phyloP scores from a whole-genome alignment of 805 yeast species.

The Grigorovia humatica region DNA sequence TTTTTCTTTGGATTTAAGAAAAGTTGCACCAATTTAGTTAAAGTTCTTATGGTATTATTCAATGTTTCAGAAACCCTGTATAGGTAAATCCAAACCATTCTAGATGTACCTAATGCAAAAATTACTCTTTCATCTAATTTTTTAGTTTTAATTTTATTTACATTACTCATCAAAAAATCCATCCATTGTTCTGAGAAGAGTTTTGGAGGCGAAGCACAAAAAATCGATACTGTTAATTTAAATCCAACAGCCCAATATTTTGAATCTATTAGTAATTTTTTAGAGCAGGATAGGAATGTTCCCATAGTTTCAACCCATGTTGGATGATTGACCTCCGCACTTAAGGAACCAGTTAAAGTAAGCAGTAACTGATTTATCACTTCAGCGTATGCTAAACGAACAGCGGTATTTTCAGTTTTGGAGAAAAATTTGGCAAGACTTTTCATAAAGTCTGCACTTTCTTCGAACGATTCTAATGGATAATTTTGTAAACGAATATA shows the following conservation, averaged over 20 bases:
- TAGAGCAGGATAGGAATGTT: slow-evolving; percentile 42
- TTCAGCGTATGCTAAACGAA: slow-evolving; percentile 74
- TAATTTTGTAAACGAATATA: slow-evolving; percentile 67
- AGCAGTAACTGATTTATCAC: slow-evolving; percentile 64
- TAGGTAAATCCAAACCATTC: slow-evolving; percentile 83
- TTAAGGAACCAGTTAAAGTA: slow-evolving; percentile 73
- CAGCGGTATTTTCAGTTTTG: slow-evolving; percentile 50
- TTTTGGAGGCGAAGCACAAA: slow-evolving; percentile 73
- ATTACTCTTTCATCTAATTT: slow-evolving; percentile 40
- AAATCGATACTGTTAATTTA: slow-evolving; percentile 56
- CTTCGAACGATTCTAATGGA: slow-evolving; percentile 86
- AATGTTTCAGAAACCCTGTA: slow-evolving; percentile 81
- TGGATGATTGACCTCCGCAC: slow-evolving; percentile 95
- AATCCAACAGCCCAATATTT: slow-evolving; percentile 60
- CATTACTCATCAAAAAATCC: slow-evolving; percentile 49
- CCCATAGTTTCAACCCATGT: slow-evolving; percentile 81
- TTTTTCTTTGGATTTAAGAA: slow-evolving; percentile 49
- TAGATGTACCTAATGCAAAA: slow-evolving; percentile 52
- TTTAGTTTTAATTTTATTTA: slow-evolving; percentile 57
- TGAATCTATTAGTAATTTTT: slow-evolving; percentile 34
- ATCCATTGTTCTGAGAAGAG: slow-evolving; percentile 68
- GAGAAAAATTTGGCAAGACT: slow-evolving; percentile 78
- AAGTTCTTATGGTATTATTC: slow-evolving; percentile 72
- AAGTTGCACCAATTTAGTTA: slow-evolving; percentile 52
- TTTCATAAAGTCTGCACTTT: slow-evolving; percentile 80